Base-by-base conservation (phyloP, 495 filamentous ascomycete genomes). In the Articulospora tetracladia region DNA sequence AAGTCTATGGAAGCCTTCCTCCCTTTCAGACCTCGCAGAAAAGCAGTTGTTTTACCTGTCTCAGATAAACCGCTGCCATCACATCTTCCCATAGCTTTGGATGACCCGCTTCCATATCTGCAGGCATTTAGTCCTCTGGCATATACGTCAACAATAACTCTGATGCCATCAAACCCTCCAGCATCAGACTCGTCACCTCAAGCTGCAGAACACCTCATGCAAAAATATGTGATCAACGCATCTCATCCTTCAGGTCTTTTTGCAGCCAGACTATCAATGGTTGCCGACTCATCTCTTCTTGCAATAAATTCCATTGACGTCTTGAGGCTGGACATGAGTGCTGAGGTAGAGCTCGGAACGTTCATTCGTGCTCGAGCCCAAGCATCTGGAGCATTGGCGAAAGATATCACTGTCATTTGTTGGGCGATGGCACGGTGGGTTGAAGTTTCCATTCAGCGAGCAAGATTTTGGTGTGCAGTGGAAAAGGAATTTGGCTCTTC, bases 381-480 rank as follows among this genome's bases (percentile, higher is more conserved):
- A 8, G 55, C 60, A n/a, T 72, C 69, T 36, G 74, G 68, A 27
- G 68, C 68, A 19, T 41, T 76, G 56, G 66, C 60, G 7, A 72
- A 73, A 47, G 80, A 83, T 61, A 59, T 82, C 13, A 67, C 68
- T 26, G 70, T 79, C 24, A 59, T 81, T 20, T 66, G 66, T 17
- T 82, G 78, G 77, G 79, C 74, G 0, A 82, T 82, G 81, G 72
- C 72, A 25, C 75, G 80, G 60, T 83, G 81, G 81, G 50, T 75
- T 44, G 75, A 79, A 8, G 67, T 76, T 0, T 75, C 78, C 20
- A 68, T 69, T 25, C 67, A 70, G 48, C 56, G 81, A 30, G 81
- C 79, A 0, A 66, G 66, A 13, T 74, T 79, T 15, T 83, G 79
- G 81, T 65, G 67, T 36, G 66, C 70, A 1, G 53, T 81, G 23